Base-by-base conservation (phyloP, 108 stramenopile genomes). In the Stephanodiscus minutulus region DNA sequence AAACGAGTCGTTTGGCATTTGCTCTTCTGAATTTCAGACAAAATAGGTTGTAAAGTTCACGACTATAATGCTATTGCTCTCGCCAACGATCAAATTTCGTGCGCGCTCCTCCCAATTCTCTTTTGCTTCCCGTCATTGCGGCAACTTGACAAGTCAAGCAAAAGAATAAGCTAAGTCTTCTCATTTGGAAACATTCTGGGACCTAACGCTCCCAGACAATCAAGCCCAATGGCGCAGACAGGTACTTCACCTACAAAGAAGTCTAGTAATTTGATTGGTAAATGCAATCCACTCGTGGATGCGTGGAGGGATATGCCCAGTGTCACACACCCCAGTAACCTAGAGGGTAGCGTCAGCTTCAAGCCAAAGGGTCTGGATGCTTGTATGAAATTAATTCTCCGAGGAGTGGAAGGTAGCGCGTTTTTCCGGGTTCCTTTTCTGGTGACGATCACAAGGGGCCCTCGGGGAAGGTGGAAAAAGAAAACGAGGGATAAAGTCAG, bases 181-280 rank as follows among this genome's bases (percentile, higher is more conserved):
- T 24, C 53, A 67, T 13, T 73, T 82, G n/a, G 55, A 24, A 69
- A 97, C 84, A 85, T 77, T 99, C 91, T 66, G 79, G 36, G 10
- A 99, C n/a, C 97, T 33, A 99, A 85, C 81, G 99, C 99, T 9
- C 58, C 60, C 12, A 99, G 68, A 62, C 95, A 96, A 12, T 85
- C 76, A 77, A 96, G 99, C 24, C 82, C 78, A 11, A 89, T 60
- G 0, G 98, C 98, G 64, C 92, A 93, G 0, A 99, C 99, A 8
- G 99, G 99, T 9, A 98, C 85, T 25, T 86, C 86, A 58, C 96
- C 89, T 9, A 98, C 99, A 81, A 95, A 98, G 86, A 96, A 87
- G 83, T 99, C 99, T 6, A 79, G 29, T 15, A 44, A 95, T 69
- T 99, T 99, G 97, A 99, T 99, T 18, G 99, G 99, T 24, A 99